phyloP scores from a whole-genome alignment of 768 basidiomycete genomes.

The Suillus placidus region DNA sequence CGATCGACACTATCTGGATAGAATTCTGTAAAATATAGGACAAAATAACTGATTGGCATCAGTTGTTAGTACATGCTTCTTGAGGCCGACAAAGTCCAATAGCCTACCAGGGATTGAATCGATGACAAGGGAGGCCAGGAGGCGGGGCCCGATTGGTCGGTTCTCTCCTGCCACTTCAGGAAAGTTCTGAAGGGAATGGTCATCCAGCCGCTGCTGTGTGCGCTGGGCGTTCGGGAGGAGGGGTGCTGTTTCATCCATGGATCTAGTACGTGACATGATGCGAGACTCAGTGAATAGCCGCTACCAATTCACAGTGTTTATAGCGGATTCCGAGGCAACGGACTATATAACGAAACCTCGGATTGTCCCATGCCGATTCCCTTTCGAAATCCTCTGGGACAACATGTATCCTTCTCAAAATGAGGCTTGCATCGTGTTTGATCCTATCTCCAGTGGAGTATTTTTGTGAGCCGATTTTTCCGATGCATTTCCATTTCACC shows the following conservation, averaged over 20 bases:
- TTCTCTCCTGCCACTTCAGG: constrained; percentile 34
- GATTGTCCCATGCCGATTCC: constrained; percentile 12
- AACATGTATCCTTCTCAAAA: constrained; percentile 16
- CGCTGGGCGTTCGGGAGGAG: constrained; percentile 21
- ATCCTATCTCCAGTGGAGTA: constrained; percentile 16
- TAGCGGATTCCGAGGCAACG: constrained; percentile 18
- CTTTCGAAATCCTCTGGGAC: constrained; percentile 15
- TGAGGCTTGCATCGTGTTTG: constrained; percentile 35
- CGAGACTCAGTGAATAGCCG: neutral
- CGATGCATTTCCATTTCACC: constrained; percentile 13
- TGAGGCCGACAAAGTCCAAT: neutral
- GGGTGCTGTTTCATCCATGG: constrained; percentile 36
- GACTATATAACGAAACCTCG: constrained; percentile 11
- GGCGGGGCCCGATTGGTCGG: constrained; percentile 27
- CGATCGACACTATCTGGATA: constrained; percentile 64
- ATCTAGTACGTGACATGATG: constrained; percentile 19
- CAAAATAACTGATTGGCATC: constrained; percentile 51
- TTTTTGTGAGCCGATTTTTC: constrained; percentile 8
- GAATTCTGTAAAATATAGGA: constrained; percentile 78
- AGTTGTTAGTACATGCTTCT: neutral
- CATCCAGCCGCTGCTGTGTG: constrained; percentile 13
- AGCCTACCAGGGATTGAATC: constrained; percentile 61
- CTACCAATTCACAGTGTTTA: constrained; percentile 17
- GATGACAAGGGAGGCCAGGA: constrained; percentile 51
- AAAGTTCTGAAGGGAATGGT: constrained; percentile 16